Conservation (phyloP, 345 rosid genomes). For the Gossypium thurberi region DNA sequence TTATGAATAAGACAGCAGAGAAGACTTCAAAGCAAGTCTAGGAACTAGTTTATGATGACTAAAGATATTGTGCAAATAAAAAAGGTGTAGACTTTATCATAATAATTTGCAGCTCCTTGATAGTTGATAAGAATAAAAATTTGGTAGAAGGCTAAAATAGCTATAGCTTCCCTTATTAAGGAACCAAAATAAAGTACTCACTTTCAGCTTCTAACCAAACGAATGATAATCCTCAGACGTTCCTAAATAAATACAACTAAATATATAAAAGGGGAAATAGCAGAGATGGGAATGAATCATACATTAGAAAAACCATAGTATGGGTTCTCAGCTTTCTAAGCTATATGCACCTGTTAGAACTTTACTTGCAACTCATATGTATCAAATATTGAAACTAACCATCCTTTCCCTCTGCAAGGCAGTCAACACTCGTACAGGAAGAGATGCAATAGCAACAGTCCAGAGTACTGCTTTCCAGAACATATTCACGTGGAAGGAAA, state of each 20-base stretch:
- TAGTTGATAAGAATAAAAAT: background rate
- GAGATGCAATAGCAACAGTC: slow-evolving; percentile 39
- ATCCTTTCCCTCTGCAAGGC: slow-evolving; percentile 53
- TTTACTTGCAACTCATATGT: background rate
- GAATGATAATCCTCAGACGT: background rate
- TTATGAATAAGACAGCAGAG: background rate
- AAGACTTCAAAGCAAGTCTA: background rate
- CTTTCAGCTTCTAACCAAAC: background rate
- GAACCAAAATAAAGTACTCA: background rate
- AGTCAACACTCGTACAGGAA: slow-evolving; percentile 49
- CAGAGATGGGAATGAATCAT: background rate
- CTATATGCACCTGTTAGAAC: background rate
- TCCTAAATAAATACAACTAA: background rate
- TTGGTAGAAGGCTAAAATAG: no score
- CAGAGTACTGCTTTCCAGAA: slow-evolving; percentile 42
- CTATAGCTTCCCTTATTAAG: background rate
- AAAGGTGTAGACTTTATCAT: background rate
- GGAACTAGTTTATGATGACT: background rate
- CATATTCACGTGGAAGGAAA: slow-evolving; percentile 42
- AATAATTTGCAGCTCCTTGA: background rate
- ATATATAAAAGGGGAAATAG: background rate
- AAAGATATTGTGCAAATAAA: background rate
- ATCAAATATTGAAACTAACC: slow-evolving; percentile 37
- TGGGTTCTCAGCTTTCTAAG: background rate
- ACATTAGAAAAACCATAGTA: background rate